Base-by-base conservation (phyloP, 1,284 basidiomycete genomes). In the Trametes hirsuta region DNA sequence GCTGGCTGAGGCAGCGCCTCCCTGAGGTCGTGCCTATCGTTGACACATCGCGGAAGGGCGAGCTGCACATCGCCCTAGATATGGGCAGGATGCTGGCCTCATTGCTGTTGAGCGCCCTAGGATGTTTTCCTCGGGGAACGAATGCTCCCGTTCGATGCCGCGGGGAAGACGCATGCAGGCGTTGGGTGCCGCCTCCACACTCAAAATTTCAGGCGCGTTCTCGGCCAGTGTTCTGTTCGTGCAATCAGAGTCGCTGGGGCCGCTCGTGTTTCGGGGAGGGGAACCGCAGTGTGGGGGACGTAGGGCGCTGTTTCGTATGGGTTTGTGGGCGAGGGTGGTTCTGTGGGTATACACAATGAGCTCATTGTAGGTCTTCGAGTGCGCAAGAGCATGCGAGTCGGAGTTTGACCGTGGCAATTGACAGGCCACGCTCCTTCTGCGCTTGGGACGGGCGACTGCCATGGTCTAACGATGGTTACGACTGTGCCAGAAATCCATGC, bases 11-110 rank as follows among this genome's bases (percentile, higher is more conserved):
- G 51, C 59, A 48, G 55, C 51, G 6, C 54, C 45, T 44, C 40
- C 47, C 40, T 21, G 34, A 15, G 15, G 58, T 62, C 41, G 47
- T 47, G 47, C 63, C 63, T 59, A 61, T 64, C 59, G 51, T 15
- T 54, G 59, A 21, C n/a, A 39, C 4, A 56, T 55, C 49, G 6
- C 21, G 24, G 18, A 21, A 25, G 39, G 54, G 63, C 57, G 39
- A 52, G 51, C 36, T 18, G n/a, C 18, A 22, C 35, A 18, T 10
- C 14, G 12, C 22, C 24, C 54, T 55, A 10, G 41, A 59, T 59
- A 22, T 35, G 25, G 45, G 22, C 11, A 9, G 25, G 54, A 46
- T 54, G 51, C 54, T 61, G 15, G 57, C 54, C 57, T 59, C 54
- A 37, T 41, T 51, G 53, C 42, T 30, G 15, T 18, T 37, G 42